Evolutionary conservation across 1,139 yeast species (phyloP).

Genomic region (Blastobotrys malaysiensis): DNA sequence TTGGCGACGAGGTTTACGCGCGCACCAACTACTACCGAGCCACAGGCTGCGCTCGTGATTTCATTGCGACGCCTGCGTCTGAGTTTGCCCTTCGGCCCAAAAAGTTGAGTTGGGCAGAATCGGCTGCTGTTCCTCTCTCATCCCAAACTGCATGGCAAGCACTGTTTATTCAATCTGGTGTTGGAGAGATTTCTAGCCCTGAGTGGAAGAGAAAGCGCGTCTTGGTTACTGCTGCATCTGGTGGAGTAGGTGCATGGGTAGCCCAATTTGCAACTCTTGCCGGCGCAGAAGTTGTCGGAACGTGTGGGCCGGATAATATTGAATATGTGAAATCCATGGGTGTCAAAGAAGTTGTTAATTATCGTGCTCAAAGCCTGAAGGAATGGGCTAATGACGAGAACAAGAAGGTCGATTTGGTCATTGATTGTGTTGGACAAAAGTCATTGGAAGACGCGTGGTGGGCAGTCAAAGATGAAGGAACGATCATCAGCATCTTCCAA

Average conservation of each 20-base stretch:
- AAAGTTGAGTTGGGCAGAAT: not conserved
- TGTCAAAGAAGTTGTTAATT: not conserved
- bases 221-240: constrained; percentile 3
- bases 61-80: not conserved
- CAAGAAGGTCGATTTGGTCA: not conserved
- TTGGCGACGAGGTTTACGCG: not conserved
- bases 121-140: not conserved
- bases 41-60: not conserved
- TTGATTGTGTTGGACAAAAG: not conserved
- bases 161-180: not conserved
- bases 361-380: not conserved
- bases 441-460: not conserved
- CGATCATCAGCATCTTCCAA: not conserved
- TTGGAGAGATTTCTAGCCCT: not conserved
- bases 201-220: not conserved
- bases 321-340: not conserved
- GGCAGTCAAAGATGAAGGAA: not conserved
- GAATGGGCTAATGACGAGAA: not conserved
- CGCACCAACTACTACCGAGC: not conserved
- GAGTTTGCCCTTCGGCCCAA: not conserved
- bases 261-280: not conserved
- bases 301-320: not conserved
- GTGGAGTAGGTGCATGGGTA: constrained; percentile 1
- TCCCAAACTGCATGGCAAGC: constrained; percentile 1
- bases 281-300: not conserved